phyloP scores from a whole-genome alignment of 495 filamentous ascomycete genomes.

The Daldinia childiae region DNA sequence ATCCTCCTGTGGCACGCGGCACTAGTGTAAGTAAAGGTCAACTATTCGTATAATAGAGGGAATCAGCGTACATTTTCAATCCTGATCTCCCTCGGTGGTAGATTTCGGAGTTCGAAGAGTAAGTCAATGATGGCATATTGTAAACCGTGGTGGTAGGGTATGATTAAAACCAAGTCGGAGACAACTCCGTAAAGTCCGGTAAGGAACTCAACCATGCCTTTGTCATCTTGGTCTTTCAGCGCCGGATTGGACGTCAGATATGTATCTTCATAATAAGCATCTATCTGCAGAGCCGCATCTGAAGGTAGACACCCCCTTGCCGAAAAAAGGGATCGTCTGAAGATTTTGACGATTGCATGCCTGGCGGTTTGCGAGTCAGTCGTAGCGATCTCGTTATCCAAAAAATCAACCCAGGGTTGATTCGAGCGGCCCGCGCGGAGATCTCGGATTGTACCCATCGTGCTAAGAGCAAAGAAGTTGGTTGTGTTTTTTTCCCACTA shows the following conservation, averaged over 20 bases:
- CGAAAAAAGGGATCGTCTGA: conserved; percentile 5
- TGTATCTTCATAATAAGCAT: conserved; percentile 5
- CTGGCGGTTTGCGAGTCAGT: conserved; percentile 1
- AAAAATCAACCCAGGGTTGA: conserved; percentile 6
- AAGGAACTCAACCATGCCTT: conserved; percentile 4
- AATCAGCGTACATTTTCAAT: neutral
- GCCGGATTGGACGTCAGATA: neutral
- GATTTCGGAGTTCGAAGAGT: conserved; percentile 4
- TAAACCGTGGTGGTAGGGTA: conserved; percentile 6
- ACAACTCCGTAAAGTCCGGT: conserved; percentile 4
- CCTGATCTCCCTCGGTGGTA: neutral
- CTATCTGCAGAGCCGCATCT: conserved; percentile 7
- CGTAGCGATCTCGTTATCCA: neutral
- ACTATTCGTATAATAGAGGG: neutral
- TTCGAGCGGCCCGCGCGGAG: neutral
- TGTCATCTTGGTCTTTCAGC: neutral
- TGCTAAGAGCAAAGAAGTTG: neutral
- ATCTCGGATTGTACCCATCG: conserved; percentile 5
- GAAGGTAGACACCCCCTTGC: neutral
- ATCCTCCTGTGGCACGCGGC: neutral
- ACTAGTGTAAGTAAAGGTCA: neutral
- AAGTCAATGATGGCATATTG: conserved; percentile 11
- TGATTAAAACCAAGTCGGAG: neutral
- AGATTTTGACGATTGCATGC: neutral
- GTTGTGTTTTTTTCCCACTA: neutral